A percentile compares a stretch with the other conserved stretches of the same genome.
phyloP scores from a whole-genome alignment of 768 basidiomycete species.

The Exidia glandulosa region DNA sequence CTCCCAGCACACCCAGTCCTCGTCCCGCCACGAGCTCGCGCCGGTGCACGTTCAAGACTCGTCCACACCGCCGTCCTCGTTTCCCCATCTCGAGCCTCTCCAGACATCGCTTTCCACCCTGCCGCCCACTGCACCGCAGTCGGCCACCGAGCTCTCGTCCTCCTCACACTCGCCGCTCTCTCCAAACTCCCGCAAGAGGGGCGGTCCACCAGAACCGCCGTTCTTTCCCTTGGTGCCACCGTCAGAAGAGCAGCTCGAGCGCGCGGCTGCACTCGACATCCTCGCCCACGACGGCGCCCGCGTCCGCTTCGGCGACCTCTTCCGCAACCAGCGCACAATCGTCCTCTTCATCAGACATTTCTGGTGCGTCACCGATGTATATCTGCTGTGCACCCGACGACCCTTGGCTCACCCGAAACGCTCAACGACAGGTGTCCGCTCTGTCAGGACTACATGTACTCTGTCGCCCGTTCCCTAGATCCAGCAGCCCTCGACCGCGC shows the following conservation, averaged over 20 bases:
- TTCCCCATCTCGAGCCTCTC: neutral
- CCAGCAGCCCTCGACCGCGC: conserved; percentile 35
- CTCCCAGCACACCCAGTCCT: neutral
- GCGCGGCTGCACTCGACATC: conserved; percentile 52
- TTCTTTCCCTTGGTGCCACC: conserved; percentile 26
- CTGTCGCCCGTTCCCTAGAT: conserved; percentile 40
- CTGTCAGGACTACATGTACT: conserved; percentile 81
- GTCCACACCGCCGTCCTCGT: neutral
- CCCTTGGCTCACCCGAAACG: too few relatives aligned
- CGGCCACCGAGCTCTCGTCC: neutral
- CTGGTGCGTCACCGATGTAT: conserved; percentile 41
- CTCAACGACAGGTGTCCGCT: conserved; percentile 48
- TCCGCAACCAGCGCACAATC: conserved; percentile 45
- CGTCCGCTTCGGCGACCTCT: conserved; percentile 59
- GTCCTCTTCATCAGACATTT: conserved; percentile 85
- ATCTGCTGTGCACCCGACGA: too few relatives aligned
- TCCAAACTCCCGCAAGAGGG: neutral
- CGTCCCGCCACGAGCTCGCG: neutral
- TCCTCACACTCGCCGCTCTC: neutral
- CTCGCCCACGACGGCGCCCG: conserved; percentile 56
- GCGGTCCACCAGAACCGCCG: neutral
- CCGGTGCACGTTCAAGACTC: neutral
- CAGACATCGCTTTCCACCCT: neutral
- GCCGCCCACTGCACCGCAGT: neutral
- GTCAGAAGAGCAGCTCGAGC: conserved; percentile 41